phyloP scores from a whole-genome alignment of 345 rosid species.

The Eucalyptus erythrocorys region DNA sequence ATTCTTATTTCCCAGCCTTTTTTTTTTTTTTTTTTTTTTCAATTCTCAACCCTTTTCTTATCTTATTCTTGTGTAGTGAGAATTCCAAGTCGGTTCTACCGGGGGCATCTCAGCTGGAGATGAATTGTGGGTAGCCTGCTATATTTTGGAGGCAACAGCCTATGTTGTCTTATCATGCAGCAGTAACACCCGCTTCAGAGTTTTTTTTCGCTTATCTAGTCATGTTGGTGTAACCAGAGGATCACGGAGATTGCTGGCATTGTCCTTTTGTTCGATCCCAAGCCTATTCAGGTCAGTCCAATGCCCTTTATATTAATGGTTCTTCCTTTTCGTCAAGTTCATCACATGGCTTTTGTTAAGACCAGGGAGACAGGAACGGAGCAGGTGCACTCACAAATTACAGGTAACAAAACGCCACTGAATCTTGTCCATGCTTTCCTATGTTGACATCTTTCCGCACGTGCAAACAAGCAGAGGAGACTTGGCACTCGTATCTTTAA shows the following conservation, averaged over 20 bases:
- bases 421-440: neutral
- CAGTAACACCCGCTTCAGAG: neutral
- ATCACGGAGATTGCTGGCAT: constrained; percentile 92
- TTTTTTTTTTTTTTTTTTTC: neutral
- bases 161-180: no score
- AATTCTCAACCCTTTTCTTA: neutral
- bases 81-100: constrained; percentile 86
- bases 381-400: constrained; percentile 92
- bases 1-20: neutral
- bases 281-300: constrained; percentile 29
- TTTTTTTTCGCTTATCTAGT: neutral
- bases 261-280: constrained; percentile 80
- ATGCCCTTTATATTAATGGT: neutral
- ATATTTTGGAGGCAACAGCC: constrained; percentile 44
- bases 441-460: neutral
- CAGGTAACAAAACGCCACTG: constrained; percentile 26
- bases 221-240: constrained; percentile 40
- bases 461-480: neutral
- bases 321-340: neutral
- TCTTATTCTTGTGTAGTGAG: constrained; percentile 42
- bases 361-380: constrained; percentile 80
- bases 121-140: constrained; percentile 90
- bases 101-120: constrained; percentile 83
- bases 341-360: neutral
- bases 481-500: neutral